Evolutionary conservation across 805 yeast species (phyloP).

Genomic region (Trichomonascus vanleenenianus): DNA sequence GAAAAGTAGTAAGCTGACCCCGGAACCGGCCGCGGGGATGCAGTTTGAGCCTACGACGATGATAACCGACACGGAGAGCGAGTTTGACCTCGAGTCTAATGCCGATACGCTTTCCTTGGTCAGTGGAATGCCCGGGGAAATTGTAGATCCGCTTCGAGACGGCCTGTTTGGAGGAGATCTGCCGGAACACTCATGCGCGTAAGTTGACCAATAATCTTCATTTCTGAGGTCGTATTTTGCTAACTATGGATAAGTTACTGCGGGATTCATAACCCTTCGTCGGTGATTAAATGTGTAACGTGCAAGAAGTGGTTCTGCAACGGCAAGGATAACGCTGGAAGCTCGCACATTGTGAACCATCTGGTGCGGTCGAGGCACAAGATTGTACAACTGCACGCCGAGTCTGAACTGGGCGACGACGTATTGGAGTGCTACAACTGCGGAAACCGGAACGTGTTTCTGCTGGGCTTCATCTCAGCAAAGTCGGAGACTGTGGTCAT

Average conservation of each 20-base stretch:
- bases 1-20: too few relatives aligned
- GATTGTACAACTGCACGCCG: slow-evolving; percentile 63
- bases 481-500: slow-evolving; percentile 82
- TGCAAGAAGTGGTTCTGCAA: slow-evolving; percentile 92
- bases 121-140: slow-evolving; percentile 10
- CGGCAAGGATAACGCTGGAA: slow-evolving; percentile 46
- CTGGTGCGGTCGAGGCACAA: slow-evolving; percentile 74
- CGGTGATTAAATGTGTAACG: slow-evolving; percentile 66
- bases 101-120: slow-evolving; percentile 17
- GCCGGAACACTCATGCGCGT: slow-evolving; percentile 38
- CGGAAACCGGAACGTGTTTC: slow-evolving; percentile 72
- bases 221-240: too few relatives aligned
- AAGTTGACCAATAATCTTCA: too few relatives aligned
- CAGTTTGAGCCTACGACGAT: too few relatives aligned
- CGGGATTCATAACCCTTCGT: slow-evolving; percentile 55
- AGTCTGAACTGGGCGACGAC: slow-evolving; percentile 81
- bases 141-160: background rate
- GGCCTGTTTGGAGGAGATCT: slow-evolving; percentile 9
- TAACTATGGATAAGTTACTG: slow-evolving; percentile 42
- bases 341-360: slow-evolving; percentile 83
- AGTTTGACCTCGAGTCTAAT: too few relatives aligned
- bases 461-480: slow-evolving; percentile 81
- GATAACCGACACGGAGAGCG: too few relatives aligned
- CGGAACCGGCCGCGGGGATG: too few relatives aligned
- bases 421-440: slow-evolving; percentile 85